Conservation (phyloP, 108 stramenopile genomes). For the Chaetoceros tenuissimus region DNA sequence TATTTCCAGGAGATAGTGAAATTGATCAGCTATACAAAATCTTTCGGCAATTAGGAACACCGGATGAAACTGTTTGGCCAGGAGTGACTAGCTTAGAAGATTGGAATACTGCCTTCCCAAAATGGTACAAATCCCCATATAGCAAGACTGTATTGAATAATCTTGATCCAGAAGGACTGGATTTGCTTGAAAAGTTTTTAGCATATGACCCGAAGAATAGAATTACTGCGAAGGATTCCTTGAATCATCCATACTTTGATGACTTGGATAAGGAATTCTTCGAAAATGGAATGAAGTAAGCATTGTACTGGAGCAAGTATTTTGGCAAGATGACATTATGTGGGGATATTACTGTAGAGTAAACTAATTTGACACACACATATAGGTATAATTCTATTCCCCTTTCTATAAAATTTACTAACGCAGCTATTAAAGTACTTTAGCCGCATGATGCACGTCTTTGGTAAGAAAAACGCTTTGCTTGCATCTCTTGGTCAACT, state of each 20-base stretch:
- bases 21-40: conserved; percentile 98
- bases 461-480: too few species aligned
- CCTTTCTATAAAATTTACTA: too few species aligned
- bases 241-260: conserved; percentile 96
- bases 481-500: too few species aligned
- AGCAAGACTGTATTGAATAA: conserved; percentile 57
- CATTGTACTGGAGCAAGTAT: too few species aligned
- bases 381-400: too few species aligned
- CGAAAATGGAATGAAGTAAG: conserved; percentile 8
- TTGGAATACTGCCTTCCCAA: conserved; percentile 83
- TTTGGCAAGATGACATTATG: too few species aligned
- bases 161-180: conserved; percentile 57
- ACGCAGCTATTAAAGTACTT: too few species aligned
- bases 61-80: conserved; percentile 86
- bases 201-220: conserved; percentile 92
- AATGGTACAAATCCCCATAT: conserved; percentile 63
- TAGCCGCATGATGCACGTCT: too few species aligned
- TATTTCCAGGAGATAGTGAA: conserved; percentile 96
- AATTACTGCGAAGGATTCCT: conserved; percentile 88
- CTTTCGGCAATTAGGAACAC: conserved; percentile 94
- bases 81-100: conserved; percentile 79
- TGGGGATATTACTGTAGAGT: too few species aligned
- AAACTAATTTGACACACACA: too few species aligned
- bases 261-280: conserved; percentile 87
- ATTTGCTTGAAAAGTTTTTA: conserved; percentile 78